Evolutionary conservation across 2,329 filamentous ascomycete genomes (phyloP), one percentile per base, ranked within the genome.

Genomic region (Diaporthe nobilis): DNA sequence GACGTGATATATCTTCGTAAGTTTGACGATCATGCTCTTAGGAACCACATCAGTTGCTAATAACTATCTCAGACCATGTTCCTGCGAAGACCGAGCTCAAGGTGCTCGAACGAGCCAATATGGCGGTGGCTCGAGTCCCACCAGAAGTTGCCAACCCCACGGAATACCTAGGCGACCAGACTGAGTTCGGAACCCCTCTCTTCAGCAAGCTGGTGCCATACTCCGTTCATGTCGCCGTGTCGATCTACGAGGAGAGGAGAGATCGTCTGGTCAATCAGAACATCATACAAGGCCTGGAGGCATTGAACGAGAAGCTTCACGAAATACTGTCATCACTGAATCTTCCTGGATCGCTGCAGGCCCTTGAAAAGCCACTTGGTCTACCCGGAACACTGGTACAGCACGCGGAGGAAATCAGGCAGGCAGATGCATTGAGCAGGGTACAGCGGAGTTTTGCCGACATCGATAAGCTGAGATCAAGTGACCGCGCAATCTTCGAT

Each of bases 191-290:
- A 0, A 92, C 92, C 31, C 94, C 95, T 0, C 86, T 99, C 0
- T 98, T 99, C 82, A 92, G 94, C 2, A 97, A 96, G 80, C 89
- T 99, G 2, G 97, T 99, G 0, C 97, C 97, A 0, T 98, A 98
- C 82, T 95, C 96, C 0, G 97, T 98, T 0, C 97, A 99, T 81
- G 91, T 98, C 67, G 97, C 97, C 10, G 95, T 96, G 1, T 98
- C 95, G 65, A 98, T 98, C 47, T 99, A 99, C 81, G 95, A 95
- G 73, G 96, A 98, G 82, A 91, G 96, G 20, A 90, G 96, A 75
- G 96, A 99, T 83, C 91, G 95, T n/a, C 87, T 98, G 75, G 93
- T 99, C 58, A 98, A 97, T 81, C 94, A 95, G 79, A 94, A 91
- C 70, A 95, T 98, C 44, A 94, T 98, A 67, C 92, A 94, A 37